Evolutionary conservation across 2,329 filamentous ascomycete species (phyloP).

Genomic region (Coniochaeta prunicola): DNA sequence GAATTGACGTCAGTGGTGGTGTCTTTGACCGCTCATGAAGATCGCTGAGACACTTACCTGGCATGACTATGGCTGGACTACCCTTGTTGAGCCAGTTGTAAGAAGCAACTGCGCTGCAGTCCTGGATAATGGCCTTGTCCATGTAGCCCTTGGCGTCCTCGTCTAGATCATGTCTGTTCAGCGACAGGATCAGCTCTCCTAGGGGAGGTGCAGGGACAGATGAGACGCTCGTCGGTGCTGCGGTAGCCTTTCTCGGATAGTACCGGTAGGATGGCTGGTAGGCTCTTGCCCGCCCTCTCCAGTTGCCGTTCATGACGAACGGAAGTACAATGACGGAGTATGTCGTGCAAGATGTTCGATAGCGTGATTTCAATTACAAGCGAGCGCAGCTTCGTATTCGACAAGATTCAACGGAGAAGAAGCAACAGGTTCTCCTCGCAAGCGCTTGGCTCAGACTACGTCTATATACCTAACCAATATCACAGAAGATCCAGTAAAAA

Average conservation of each 20-base stretch:
- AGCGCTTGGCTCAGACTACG: no score
- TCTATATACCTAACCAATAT: background rate
- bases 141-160: constrained; percentile 7
- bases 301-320: background rate
- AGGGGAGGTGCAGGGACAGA: constrained; percentile 12
- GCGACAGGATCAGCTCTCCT: constrained; percentile 11
- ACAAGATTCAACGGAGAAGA: background rate
- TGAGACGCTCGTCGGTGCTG: background rate
- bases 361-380: no score
- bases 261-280: background rate
- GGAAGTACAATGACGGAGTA: background rate
- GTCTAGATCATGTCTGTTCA: constrained; percentile 9
- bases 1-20: constrained; percentile 4
- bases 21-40: background rate
- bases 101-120: constrained; percentile 20
- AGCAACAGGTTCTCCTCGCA: no score
- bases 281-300: background rate
- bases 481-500: background rate
- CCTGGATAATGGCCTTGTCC: constrained; percentile 13
- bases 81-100: constrained; percentile 27
- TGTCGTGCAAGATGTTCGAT: background rate
- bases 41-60: constrained; percentile 17
- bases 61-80: constrained; percentile 21
- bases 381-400: background rate
- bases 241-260: background rate